Evolutionary conservation across 2,329 filamentous ascomycete species (phyloP).

Genomic region (Phialocephala subalpina): DNA sequence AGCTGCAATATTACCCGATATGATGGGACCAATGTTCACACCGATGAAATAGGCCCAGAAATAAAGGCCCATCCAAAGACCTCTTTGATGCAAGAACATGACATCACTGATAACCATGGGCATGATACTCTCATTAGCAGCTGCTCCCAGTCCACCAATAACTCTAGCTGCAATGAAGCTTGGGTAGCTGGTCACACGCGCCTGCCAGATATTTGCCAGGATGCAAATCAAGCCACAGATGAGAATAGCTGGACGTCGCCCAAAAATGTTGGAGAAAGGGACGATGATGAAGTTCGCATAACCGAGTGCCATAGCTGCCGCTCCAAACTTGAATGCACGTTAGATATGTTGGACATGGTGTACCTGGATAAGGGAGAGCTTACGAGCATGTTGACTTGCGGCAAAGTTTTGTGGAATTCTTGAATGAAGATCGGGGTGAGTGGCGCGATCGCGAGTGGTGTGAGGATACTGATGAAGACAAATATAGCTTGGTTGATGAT

Average conservation of each 20-base stretch:
- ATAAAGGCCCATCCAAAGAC: conserved; percentile 10
- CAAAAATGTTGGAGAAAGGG: conserved; percentile 38
- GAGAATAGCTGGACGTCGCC: conserved; percentile 45
- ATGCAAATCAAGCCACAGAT: conserved; percentile 44
- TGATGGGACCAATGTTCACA: conserved; percentile 54
- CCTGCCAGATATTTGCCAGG: conserved; percentile 45
- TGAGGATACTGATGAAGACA: conserved; percentile 47
- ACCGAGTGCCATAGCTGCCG: conserved; percentile 11
- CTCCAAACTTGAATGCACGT: conserved; percentile 8
- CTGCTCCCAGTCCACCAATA: conserved; percentile 44
- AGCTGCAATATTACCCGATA: conserved; percentile 54
- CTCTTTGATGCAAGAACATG: conserved; percentile 20
- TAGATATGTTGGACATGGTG: background rate
- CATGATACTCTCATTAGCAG: conserved; percentile 46
- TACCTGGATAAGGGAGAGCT: background rate
- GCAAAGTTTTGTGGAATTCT: conserved; percentile 45
- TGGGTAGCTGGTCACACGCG: conserved; percentile 41
- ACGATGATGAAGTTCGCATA: conserved; percentile 24
- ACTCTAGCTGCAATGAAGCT: conserved; percentile 45
- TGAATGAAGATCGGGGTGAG: conserved; percentile 46
- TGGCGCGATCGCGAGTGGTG: conserved; percentile 47
- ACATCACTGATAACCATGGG: conserved; percentile 46
- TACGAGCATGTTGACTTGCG: conserved; percentile 47
- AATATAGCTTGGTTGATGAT: conserved; percentile 46
- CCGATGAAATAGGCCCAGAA: conserved; percentile 45